Conservation (phyloP, 495 filamentous ascomycete genomes). For the Filosporella fistucella region DNA sequence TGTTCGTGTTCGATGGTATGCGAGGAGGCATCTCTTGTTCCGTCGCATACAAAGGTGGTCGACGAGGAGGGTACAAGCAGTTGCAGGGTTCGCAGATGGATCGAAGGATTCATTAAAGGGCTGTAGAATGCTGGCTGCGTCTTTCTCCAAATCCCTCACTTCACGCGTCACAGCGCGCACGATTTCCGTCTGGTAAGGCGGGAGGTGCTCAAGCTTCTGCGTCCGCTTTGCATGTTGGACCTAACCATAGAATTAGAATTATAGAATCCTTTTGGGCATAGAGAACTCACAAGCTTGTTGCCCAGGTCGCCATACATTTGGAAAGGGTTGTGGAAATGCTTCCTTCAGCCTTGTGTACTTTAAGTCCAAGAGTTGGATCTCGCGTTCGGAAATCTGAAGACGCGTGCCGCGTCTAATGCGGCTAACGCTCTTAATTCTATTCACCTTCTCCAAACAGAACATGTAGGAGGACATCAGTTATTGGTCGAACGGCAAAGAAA, state of each 20-base stretch:
- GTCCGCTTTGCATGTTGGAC: constrained; percentile 97
- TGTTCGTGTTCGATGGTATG: constrained; percentile 85
- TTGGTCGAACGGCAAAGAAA: no score
- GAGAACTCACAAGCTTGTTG: constrained; percentile 66
- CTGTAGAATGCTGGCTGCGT: constrained; percentile 74
- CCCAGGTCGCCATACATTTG: constrained; percentile 88
- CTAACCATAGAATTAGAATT: constrained; percentile 35
- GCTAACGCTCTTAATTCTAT: no score
- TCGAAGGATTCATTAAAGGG: constrained; percentile 83
- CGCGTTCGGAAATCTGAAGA: no score
- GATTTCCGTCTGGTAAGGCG: constrained; percentile 89
- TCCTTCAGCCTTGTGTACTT: no score
- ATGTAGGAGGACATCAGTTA: no score
- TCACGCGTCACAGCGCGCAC: constrained; percentile 84
- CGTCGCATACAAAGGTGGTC: constrained; percentile 92
- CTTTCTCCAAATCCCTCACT: constrained; percentile 90
- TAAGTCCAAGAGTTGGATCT: no score
- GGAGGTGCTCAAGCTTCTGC: constrained; percentile 80
- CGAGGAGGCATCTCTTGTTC: constrained; percentile 93
- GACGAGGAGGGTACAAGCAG: constrained; percentile 83
- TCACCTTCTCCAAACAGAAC: no score
- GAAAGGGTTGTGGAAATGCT: no score
- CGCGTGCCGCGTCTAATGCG: no score
- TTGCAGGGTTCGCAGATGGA: constrained; percentile 76
- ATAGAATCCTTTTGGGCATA: not conserved